Evolutionary conservation across 2,329 filamentous ascomycete species (phyloP).

Genomic region (Chaetoscypha palmicola): DNA sequence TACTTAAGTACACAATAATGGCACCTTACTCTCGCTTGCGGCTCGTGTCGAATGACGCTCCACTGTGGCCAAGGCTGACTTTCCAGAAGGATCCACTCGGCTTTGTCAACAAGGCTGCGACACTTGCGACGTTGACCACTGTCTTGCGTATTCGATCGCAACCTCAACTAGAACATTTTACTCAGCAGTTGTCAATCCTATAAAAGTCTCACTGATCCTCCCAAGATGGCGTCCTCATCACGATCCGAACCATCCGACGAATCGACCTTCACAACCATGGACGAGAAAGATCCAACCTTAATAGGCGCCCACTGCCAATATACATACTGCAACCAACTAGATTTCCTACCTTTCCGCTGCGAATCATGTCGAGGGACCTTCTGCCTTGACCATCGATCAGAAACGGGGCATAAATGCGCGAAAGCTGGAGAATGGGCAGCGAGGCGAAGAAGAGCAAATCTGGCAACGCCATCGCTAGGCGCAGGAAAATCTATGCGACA

Average conservation of each 20-base stretch:
- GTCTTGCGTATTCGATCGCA: no score
- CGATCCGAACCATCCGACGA: conserved; percentile 33
- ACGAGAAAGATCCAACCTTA: conserved; percentile 70
- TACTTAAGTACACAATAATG: no score
- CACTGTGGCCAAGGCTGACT: no score
- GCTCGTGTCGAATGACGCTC: no score
- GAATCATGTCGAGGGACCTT: conserved; percentile 79
- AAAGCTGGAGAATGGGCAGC: conserved; percentile 56
- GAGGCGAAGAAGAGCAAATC: conserved; percentile 47
- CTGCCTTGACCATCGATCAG: conserved; percentile 89
- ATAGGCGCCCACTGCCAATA: conserved; percentile 90
- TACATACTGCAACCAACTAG: conserved; percentile 85
- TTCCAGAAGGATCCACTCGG: no score
- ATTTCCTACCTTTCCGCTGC: conserved; percentile 93
- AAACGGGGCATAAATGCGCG: conserved; percentile 67
- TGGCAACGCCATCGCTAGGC: conserved; percentile 47
- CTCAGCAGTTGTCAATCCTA: conserved; percentile 8
- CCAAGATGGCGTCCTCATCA: conserved; percentile 47
- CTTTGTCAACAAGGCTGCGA: no score
- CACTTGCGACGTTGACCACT: no score
- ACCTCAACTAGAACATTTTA: no score
- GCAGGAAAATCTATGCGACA: conserved; percentile 48
- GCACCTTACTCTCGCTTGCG: no score
- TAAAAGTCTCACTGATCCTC: conserved; percentile 10
- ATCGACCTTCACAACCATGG: conserved; percentile 64